phyloP scores from a whole-genome alignment of 1,284 basidiomycete genomes.

The Puccinia coronata region DNA sequence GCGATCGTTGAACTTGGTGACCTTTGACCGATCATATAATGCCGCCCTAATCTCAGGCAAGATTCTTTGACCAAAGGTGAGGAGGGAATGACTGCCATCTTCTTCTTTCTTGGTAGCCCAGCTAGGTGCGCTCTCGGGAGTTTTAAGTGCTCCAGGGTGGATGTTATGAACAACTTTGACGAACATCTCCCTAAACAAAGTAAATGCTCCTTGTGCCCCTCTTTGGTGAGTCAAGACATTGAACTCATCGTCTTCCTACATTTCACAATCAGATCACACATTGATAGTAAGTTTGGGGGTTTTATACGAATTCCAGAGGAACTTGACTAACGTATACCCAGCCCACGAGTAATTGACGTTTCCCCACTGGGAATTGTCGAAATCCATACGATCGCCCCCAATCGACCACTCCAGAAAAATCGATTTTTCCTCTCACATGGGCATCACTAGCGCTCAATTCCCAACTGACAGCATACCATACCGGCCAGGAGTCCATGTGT shows the following conservation, averaged over 20 bases:
- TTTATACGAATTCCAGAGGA: not conserved
- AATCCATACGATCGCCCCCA: slow-evolving; percentile 54
- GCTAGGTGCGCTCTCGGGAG: slow-evolving; percentile 46
- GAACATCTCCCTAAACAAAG: slow-evolving; percentile 53
- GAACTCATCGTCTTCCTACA: slow-evolving; percentile 48
- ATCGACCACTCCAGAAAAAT: slow-evolving; percentile 52
- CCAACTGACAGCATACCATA: slow-evolving; percentile 52
- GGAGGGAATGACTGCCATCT: slow-evolving; percentile 51
- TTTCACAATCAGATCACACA: not conserved
- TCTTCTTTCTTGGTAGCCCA: slow-evolving; percentile 51
- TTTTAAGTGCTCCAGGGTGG: slow-evolving; percentile 47
- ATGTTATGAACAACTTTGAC: slow-evolving; percentile 51
- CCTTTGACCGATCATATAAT: slow-evolving; percentile 50
- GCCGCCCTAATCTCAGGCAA: slow-evolving; percentile 52
- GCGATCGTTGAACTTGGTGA: slow-evolving; percentile 30
- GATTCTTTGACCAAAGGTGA: slow-evolving; percentile 53
- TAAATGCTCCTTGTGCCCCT: slow-evolving; percentile 53
- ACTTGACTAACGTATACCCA: slow-evolving; percentile 52
- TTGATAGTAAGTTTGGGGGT: not conserved
- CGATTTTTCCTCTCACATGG: slow-evolving; percentile 21
- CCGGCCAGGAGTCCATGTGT: slow-evolving; percentile 51
- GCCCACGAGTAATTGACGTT: slow-evolving; percentile 51
- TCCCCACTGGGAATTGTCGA: slow-evolving; percentile 50
- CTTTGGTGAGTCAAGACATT: slow-evolving; percentile 50
- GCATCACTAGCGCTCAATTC: slow-evolving; percentile 23